Percentiles rank a stretch among this genome's conserved stretches.
Conservation (phyloP, 2,329 filamentous ascomycete genomes). For the Pyrenophora seminiperda region DNA sequence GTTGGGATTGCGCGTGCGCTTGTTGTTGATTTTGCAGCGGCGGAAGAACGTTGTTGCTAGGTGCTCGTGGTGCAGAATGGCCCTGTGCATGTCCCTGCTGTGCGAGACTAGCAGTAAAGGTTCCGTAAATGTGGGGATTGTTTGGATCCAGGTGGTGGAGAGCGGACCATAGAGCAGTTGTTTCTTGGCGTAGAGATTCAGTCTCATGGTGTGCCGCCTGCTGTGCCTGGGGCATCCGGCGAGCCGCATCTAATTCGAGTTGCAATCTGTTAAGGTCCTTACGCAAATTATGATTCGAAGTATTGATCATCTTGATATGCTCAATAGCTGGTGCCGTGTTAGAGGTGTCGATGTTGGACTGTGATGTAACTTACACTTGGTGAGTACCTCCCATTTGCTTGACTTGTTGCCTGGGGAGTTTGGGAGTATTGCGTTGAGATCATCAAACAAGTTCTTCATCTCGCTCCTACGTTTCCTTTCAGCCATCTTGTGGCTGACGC, state of each 20-base stretch:
- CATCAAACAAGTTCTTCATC: constrained; percentile 87
- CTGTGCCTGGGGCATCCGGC: constrained; percentile 29
- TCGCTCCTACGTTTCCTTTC: constrained; percentile 83
- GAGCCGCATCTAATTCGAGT: constrained; percentile 51
- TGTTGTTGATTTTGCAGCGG: constrained; percentile 36
- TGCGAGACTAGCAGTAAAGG: constrained; percentile 51
- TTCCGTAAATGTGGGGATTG: constrained; percentile 55
- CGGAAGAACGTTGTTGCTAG: constrained; percentile 42
- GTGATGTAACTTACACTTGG: constrained; percentile 69
- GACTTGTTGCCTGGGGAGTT: constrained; percentile 83
- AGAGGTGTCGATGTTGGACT: constrained; percentile 7
- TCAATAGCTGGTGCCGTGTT: constrained; percentile 52
- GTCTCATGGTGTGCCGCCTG: constrained; percentile 53
- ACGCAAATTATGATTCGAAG: constrained; percentile 47
- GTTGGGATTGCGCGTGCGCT: constrained; percentile 23
- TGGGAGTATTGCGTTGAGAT: constrained; percentile 76
- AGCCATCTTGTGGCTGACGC: constrained; percentile 83
- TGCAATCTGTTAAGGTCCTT: constrained; percentile 51
- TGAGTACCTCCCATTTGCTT: constrained; percentile 87
- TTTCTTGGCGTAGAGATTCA: constrained; percentile 53
- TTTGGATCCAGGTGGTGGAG: constrained; percentile 54
- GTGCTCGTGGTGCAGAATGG: constrained; percentile 36
- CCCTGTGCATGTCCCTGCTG: constrained; percentile 33
- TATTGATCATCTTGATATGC: constrained; percentile 52
- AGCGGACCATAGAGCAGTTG: constrained; percentile 53